Base-by-base conservation (phyloP, 2,329 filamentous ascomycete genomes). In the Colletotrichum salicis region DNA sequence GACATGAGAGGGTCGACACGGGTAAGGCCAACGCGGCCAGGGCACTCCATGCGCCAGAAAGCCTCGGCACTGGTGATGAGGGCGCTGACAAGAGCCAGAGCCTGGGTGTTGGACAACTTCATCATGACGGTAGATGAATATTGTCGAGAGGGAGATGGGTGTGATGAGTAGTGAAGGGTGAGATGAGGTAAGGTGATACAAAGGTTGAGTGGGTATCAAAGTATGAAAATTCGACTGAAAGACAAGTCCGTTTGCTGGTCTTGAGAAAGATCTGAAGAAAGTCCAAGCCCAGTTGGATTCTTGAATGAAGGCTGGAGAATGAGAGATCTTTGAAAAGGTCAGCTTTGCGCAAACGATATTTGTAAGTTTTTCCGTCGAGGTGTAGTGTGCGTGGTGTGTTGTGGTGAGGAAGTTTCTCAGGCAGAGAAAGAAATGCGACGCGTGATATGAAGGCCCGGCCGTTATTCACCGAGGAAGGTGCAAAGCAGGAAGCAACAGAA, bases 41-140 rank as follows among this genome's bases (percentile, higher is more conserved):
- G 92, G 82, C 94, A 97, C 77, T 94, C 92, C 88, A 97, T 93
- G 79, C 95, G 94, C 94, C 94, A 97, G 82, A 97, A 97, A 71
- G 93, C 95, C 76, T 87, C 79, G 58, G 85, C 86, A 69, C 82
- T 75, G 52, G n/a, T 22, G 13, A 35, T 58, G 2, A 72, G 41
- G 19, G 48, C 24, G n/a, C 33, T 22, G 5, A 61, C 52, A 1
- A 59, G n/a, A 22, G 64, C 59, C 27, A 68, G 12, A 29, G 63
- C 19, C 22, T 15, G 61, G 11, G 15, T 45, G 24, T 31, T 54
- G n/a, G 51, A 55, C 48, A 55, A 29, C 57, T 71, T 73, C 71
- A 73, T 73, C 19, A 22, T 71, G 59, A n/a, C 55, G 24, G n/a
- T 83, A 58, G 73, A 48, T 63, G 64, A 70, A 63, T 48, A 60